Base-by-base conservation (phyloP, 177 flowering plant species). In the Vitis hybrid region DNA sequence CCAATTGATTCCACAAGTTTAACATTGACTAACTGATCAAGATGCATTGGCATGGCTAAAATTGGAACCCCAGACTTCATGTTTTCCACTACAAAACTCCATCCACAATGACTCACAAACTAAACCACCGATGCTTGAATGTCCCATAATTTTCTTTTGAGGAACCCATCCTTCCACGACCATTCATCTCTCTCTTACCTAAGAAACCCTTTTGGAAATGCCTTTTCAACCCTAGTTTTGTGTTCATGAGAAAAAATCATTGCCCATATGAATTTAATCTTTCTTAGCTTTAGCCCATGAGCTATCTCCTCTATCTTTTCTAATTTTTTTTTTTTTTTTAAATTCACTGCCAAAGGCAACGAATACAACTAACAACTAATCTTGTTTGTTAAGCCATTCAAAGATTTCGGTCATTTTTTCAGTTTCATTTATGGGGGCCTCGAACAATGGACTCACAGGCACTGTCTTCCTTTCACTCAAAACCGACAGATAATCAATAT, bases 241-340 rank as follows among this genome's bases (percentile, higher is more conserved):
- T 24, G 3, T 24, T 24, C 28, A 24, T 24, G 28, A 8, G 71
- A 76, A 65, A 76, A 81, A 54, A 75, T 81, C 1, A 81, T 10
- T 0, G 75, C 84, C 84, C 81, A 81, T 1, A 81, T 67, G 66
- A 81, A 81, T 11, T 65, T 71, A 18, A 75, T 73, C 1, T 55
- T 22, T 74, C 79, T 81, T 2, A 73, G 66, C 71, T 78, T 38
- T 6, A 33, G 31, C 62, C 20, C 20, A 19, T 19, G 20, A 19
- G 20, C 1, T 19, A 19, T 19, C 1, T 19, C 20, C 1, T 19
- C 20, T 19, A 19, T 19, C 1, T 19, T 1, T 19, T 19, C 20
- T 19, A 19, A 19, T 19, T 19, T 19, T 19, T 19, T 19, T 19
- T 19, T 19, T 19, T 19, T 19, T 19, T 19, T 19, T 19, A 19